Conservation (phyloP, 163 green algal species). For the Scenedesmus sp. region DNA sequence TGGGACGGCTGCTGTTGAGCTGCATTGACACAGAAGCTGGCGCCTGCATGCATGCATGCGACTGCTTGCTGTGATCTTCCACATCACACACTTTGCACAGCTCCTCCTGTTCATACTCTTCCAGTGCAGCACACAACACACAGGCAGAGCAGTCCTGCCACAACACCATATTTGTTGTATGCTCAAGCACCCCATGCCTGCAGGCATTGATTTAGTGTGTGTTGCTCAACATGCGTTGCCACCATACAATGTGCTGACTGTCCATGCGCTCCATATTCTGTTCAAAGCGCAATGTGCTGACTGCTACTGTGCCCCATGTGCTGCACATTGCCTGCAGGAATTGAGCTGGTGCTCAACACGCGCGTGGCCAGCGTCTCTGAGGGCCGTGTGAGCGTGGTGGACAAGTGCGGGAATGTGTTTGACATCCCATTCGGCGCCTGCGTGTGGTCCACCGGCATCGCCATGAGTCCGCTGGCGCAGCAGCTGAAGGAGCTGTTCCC, state of each 20-base stretch:
- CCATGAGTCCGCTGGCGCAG: conserved; percentile 82
- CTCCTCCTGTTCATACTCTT: no score
- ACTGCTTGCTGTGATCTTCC: no score
- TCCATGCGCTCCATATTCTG: neutral
- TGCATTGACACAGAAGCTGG: no score
- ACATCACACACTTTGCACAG: neutral
- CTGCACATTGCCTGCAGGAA: conserved; percentile 56
- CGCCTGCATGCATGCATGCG: no score
- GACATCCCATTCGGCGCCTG: conserved; percentile 88
- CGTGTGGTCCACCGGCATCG: conserved; percentile 92
- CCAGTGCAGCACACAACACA: no score
- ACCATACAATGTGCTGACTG: neutral
- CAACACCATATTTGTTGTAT: neutral
- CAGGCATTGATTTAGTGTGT: conserved; percentile 75
- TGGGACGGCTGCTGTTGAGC: neutral
- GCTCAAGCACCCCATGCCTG: neutral
- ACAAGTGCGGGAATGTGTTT: conserved; percentile 54
- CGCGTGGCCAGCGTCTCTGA: conserved; percentile 75
- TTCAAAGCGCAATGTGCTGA: neutral
- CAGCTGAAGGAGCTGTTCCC: conserved; percentile 78
- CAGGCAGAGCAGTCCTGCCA: no score
- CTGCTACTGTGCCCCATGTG: neutral
- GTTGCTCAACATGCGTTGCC: conserved; percentile 77
- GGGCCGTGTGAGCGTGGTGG: conserved; percentile 67
- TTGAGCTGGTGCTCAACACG: conserved; percentile 89